A percentile compares a stretch with the other conserved stretches of the same genome.
These are phyloP conservation scores for Iberis pinnata DNA, from an alignment of 345 rosid genomes.

Conservation along the genomic window DNA sequence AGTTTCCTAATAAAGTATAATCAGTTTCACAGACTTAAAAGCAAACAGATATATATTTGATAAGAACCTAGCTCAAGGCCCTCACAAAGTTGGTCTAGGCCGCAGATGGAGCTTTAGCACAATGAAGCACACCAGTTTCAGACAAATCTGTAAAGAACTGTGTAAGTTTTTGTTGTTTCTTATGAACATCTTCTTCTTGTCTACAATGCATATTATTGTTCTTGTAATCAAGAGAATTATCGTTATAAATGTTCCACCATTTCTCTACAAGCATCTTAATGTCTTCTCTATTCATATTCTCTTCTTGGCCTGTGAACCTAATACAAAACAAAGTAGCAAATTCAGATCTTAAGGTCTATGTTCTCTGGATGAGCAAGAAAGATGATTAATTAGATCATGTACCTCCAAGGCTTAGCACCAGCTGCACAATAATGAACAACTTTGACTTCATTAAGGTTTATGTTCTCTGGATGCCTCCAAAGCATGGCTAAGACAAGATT, in stretches of 20 bases:
- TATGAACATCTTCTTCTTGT: constrained; percentile 24
- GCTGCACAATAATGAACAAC: constrained; percentile 81
- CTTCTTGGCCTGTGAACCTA: constrained; percentile 48
- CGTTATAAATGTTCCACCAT: constrained; percentile 60
- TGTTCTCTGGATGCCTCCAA: constrained; percentile 77
- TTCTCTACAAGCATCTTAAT: constrained; percentile 42
- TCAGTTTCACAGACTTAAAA: too few relatives aligned
- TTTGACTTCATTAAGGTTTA: constrained; percentile 44
- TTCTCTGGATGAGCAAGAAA: too few relatives aligned
- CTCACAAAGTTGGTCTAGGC: too few relatives aligned
- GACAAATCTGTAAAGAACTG: constrained; percentile 42
- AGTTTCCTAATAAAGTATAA: too few relatives aligned
- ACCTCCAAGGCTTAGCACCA: constrained; percentile 58
- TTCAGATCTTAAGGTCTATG: too few relatives aligned
- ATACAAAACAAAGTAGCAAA: too few relatives aligned
- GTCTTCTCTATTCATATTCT: constrained; percentile 53
- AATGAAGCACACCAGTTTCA: constrained; percentile 24
- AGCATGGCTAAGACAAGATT: constrained; percentile 69
- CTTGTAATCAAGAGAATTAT: constrained; percentile 43
- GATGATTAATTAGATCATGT: too few relatives aligned
- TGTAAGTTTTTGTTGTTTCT: constrained; percentile 28
- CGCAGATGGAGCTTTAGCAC: constrained; percentile 50
- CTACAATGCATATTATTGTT: constrained; percentile 9
- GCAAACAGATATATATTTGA: too few relatives aligned
- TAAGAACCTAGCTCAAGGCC: too few relatives aligned